Conservation (phyloP, 192 early-diverging fungal genomes). For the Linnemannia hyalina region DNA sequence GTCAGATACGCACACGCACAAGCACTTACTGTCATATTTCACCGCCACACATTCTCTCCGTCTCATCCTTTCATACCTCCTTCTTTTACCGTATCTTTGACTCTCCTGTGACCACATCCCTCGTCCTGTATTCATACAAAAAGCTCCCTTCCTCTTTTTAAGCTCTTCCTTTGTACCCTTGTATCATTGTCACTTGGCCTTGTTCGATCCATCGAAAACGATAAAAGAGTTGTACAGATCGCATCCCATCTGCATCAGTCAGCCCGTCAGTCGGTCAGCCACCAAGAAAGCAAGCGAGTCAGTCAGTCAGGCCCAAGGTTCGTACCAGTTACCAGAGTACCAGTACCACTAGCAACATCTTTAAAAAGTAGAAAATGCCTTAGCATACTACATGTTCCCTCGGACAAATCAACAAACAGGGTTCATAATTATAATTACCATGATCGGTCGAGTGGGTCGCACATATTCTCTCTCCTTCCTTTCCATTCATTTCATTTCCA, state of each 20-base stretch:
- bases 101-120: neutral
- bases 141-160: neutral
- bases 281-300: too few relatives aligned
- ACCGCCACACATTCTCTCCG: neutral
- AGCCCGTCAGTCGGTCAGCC: too few relatives aligned
- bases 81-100: neutral
- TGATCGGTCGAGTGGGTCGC: neutral
- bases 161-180: neutral
- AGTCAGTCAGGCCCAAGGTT: too few relatives aligned
- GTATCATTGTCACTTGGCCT: too few relatives aligned
- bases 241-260: neutral
- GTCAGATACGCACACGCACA: neutral
- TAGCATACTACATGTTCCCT: too few relatives aligned
- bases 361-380: too few relatives aligned
- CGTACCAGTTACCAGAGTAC: too few relatives aligned
- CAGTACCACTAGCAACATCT: too few relatives aligned
- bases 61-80: neutral
- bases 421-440: too few relatives aligned
- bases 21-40: neutral
- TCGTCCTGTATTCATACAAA: neutral
- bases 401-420: too few relatives aligned
- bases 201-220: too few relatives aligned
- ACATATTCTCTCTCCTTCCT: neutral
- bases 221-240: too few relatives aligned
- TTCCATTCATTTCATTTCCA: constrained; percentile 8